Evolutionary conservation across 148 eudicot species (phyloP), one percentile per base, ranked within the genome.

Genomic region (Hydrangea macrophylla): DNA sequence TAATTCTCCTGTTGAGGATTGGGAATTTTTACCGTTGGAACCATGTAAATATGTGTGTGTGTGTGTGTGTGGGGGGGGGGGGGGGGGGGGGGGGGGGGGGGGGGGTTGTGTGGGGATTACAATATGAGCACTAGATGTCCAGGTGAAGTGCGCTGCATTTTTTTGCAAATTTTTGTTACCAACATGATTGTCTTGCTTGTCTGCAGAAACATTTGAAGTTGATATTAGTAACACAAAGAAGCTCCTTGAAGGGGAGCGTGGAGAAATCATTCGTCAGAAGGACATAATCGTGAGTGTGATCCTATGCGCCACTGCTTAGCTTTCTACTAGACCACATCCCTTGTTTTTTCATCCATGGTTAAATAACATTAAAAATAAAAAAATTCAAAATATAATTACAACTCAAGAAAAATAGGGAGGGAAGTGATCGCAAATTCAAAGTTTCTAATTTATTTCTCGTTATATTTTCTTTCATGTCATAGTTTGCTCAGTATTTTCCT

Each of bases 211-310:
- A 30, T 93, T 93, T 77, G 60, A 81, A 58, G 86, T 90, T 64
- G 98, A 90, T 68, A 88, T 87, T 65, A 75, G 84, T 59, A 90
- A 79, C 71, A 93, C 98, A 71, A 88, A 75, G 83, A 86, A 83
- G 71, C 96, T 93, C 79, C 96, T 93, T 62, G 88, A 86, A 77
- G 92, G 94, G 31, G 82, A 76, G 58, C 95, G 92, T 22, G 84
- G 88, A 28, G 58, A 82, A 77, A 72, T 73, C 50, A 85, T 93
- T 55, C 81, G 73, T 24, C 75, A 86, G 56, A 93, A 78, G 63
- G 88, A 86, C 80, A 93, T 93, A 50, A 64, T 78, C 50, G 98
- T 93, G 68, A 84, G 98, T 78, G 65, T 22, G 5, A 11, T 55
- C 9, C 36, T 22, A 28, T 58, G 28, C 36, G 2, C n/a, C 17